Base-by-base conservation (phyloP, 768 basidiomycete species). In the Mycena galericulata region DNA sequence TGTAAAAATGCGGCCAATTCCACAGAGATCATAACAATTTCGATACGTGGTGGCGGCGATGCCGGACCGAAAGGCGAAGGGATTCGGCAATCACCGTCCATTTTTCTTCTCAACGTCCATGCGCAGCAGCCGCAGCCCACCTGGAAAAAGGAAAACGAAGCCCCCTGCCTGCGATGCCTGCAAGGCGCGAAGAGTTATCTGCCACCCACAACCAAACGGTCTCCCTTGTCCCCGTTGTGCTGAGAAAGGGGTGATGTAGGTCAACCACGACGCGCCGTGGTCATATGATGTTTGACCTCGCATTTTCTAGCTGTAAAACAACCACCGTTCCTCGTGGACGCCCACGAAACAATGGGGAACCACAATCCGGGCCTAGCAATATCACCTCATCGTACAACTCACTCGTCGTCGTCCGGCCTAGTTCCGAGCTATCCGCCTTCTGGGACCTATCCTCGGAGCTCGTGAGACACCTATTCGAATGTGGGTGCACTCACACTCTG, bases 111-210 rank as follows among this genome's bases (percentile, higher is more conserved):
- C n/a, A n/a, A n/a, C n/a, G n/a, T n/a, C n/a, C n/a, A n/a, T n/a
- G n/a, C n/a, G n/a, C n/a, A n/a, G n/a, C n/a, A n/a, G n/a, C n/a
- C n/a, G n/a, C n/a, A n/a, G n/a, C n/a, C n/a, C 41, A 18, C 41
- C 41, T 43, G 7, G 4, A 43, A 43, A 43, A n/a, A 43, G 20
- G 41, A 43, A 43, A n/a, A n/a, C n/a, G 41, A 43, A 65, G n/a
- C 65, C 56, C 0, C 65, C 65, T 17, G 65, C 65, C 5, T 66
- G 65, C 29, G 65, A 67, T 18, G 30, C 50, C 1, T 67, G 65
- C 30, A 67, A 67, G n/a, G 49, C 58, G 6, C 49, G 51, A 2
- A 27, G 65, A 7, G 65, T 67, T 8, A 29, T 67, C 7, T 67
- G 65, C 24, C 65, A 67, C 22, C 51, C 38, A 7, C 65, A 67